A percentile compares a stretch with the other conserved stretches of the same genome.
Conservation (phyloP, 352 stramenopile species). For the Pelagophyceae sp. region DNA sequence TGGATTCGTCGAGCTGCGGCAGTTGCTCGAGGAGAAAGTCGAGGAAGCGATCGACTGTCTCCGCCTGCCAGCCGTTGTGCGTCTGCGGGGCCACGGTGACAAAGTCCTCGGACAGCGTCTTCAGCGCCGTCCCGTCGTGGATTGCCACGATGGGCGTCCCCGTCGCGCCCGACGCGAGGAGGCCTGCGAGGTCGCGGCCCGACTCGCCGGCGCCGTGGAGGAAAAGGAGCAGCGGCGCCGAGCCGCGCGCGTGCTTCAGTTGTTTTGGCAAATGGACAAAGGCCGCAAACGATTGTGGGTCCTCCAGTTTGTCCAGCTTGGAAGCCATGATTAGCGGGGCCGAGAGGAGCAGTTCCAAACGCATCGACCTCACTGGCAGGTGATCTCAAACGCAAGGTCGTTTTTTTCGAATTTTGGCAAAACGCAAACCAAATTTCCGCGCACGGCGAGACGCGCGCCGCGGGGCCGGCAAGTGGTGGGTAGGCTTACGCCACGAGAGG, state of each 20-base stretch:
- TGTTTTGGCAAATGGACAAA: not conserved
- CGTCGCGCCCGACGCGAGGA: not conserved
- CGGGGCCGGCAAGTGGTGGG: no score
- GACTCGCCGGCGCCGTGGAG: conserved; percentile 16
- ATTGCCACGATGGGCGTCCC: not conserved
- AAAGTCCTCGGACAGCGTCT: not conserved
- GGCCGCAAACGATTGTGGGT: not conserved
- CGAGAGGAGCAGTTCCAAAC: no score
- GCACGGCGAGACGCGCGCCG: no score
- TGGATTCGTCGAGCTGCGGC: not conserved
- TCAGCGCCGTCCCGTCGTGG: not conserved
- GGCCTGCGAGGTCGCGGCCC: not conserved
- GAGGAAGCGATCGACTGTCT: not conserved
- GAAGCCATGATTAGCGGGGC: no score
- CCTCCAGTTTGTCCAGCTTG: no score
- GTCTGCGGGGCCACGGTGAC: conserved; percentile 12
- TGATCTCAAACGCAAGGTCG: no score
- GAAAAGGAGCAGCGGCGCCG: conserved; percentile 1
- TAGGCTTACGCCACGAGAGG: no score
- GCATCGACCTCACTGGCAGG: no score
- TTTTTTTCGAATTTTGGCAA: no score
- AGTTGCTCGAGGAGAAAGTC: not conserved
- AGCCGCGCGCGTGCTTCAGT: not conserved
- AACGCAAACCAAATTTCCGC: no score
- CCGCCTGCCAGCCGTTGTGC: not conserved